Percentiles rank a stretch among this genome's conserved stretches.
Evolutionary conservation across 2,329 filamentous ascomycete species (phyloP).

Genomic region (Pseudocercospora pini-densiflorae): DNA sequence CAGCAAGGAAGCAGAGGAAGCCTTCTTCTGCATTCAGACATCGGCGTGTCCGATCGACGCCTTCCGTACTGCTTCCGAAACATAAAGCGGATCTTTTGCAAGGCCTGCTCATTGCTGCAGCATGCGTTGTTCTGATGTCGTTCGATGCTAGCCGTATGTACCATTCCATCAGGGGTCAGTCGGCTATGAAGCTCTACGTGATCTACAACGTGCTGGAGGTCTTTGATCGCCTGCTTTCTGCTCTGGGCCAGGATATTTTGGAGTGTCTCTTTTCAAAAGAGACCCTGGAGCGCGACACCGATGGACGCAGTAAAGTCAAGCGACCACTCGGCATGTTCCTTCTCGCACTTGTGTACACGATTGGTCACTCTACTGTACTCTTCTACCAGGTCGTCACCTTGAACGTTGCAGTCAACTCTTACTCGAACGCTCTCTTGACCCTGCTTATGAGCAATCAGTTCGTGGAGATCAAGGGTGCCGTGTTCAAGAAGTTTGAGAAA

Average conservation of each 20-base stretch:
- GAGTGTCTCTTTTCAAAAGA: slow-evolving; percentile 95
- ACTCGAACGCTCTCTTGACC: slow-evolving; percentile 92
- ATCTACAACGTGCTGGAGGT: slow-evolving; percentile 98
- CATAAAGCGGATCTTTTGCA: slow-evolving; percentile 96
- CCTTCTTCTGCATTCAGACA: slow-evolving; percentile 56
- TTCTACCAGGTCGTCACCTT: slow-evolving; percentile 98
- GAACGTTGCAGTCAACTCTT: slow-evolving; percentile 98
- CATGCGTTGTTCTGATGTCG: slow-evolving; percentile 81
- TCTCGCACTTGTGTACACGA: slow-evolving; percentile 84
- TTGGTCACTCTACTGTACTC: slow-evolving; percentile 81
- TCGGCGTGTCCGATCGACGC: slow-evolving; percentile 78
- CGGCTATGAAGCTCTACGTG: slow-evolving; percentile 96
- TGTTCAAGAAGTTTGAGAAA: slow-evolving; percentile 99
- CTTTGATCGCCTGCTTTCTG: slow-evolving; percentile 84
- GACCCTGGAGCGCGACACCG: slow-evolving; percentile 82
- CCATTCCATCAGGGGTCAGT: slow-evolving; percentile 93
- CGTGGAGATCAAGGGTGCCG: slow-evolving; percentile 96
- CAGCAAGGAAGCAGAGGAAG: slow-evolving; percentile 26
- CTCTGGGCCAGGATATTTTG: slow-evolving; percentile 91
- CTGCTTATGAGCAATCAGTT: slow-evolving; percentile 97
- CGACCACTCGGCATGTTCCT: slow-evolving; percentile 90
- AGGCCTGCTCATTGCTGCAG: slow-evolving; percentile 83
- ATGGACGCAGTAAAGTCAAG: slow-evolving; percentile 88
- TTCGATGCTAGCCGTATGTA: slow-evolving; percentile 98
- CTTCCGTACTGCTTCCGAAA: slow-evolving; percentile 81